Conservation (phyloP, 129 eudicot genomes). For the Scalesia atractyloides region DNA sequence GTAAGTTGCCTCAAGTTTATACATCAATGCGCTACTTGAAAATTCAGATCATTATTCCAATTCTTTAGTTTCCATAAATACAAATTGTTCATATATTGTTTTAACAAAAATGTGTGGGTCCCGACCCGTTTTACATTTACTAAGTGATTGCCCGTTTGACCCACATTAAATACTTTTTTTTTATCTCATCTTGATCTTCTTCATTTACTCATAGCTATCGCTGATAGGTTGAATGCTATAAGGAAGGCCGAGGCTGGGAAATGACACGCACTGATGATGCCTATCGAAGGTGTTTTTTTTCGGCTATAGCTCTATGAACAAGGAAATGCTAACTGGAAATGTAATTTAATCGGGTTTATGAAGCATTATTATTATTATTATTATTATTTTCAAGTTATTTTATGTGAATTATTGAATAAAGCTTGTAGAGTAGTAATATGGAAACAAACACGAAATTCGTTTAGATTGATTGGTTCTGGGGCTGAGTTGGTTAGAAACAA, state of each 20-base stretch:
- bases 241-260: constrained; percentile 79
- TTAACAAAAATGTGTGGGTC: background rate
- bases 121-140: background rate
- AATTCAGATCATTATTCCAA: background rate
- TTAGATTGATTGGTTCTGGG: too few species aligned
- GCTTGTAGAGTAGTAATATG: too few species aligned
- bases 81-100: background rate
- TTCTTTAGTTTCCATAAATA: background rate
- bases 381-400: too few species aligned
- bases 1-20: too few species aligned
- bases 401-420: too few species aligned
- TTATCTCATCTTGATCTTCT: background rate
- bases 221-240: constrained; percentile 72
- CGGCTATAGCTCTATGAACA: constrained; percentile 52
- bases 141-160: background rate
- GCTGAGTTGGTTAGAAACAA: too few species aligned
- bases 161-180: background rate
- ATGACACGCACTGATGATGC: constrained; percentile 38
- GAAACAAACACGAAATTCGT: too few species aligned
- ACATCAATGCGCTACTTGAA: background rate
- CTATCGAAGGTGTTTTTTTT: constrained; percentile 60
- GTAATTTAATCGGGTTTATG: too few species aligned
- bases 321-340: background rate
- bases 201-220: background rate
- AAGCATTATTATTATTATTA: too few species aligned